Evolutionary conservation across 768 basidiomycete genomes (phyloP), one percentile per base, ranked within the genome.

Genomic region (Pleurotus tuber-regium): DNA sequence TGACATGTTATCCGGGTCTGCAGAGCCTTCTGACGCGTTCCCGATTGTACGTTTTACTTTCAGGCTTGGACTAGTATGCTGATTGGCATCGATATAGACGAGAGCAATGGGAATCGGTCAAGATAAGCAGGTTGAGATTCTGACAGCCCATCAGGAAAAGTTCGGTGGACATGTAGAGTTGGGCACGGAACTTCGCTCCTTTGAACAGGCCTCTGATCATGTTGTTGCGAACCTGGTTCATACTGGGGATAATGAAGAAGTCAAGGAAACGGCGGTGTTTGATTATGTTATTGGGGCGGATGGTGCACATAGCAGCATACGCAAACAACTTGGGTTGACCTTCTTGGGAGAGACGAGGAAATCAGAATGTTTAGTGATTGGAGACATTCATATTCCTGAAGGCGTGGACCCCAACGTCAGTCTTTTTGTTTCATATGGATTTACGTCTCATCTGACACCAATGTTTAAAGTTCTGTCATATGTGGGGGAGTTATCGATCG

Each of bases 231-330:
- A 56, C n/a, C 23, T 74, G 8, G 54, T 53, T 4, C 66, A 61
- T 35, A 46, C 31, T 5, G 43, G 21, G 10, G 56, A 63, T 2
- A 67, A 59, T 1, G 23, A 58, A 25, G 63, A 65, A 23, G 35
- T 42, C 0, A 38, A 51, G 19, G 71, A 76, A 52, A 61, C 42
- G 2, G 51, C 64, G 4, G 57, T 51, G 6, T 60, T 59, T 43
- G 59, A 63, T 2, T 76, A 63, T 54, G 54, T 79, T 0, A 59
- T 77, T 12, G 75, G 75, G 1, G 61, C 69, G 0, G 78, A 78
- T 54, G 73, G 75, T n/a, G 76, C 71, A 0, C 61, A 24, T 26
- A 74, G 74, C 11, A 33, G 64, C 3, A 66, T 67, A 4, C 63
- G 78, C 19, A 74, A 72, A 51, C 57, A 62, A 31, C 65, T 76